Percentiles rank a stretch among this genome's conserved stretches.
These are phyloP conservation scores for Backusella circina DNA, from an alignment of 192 early-diverging fungal genomes.

Conservation along the genomic window DNA sequence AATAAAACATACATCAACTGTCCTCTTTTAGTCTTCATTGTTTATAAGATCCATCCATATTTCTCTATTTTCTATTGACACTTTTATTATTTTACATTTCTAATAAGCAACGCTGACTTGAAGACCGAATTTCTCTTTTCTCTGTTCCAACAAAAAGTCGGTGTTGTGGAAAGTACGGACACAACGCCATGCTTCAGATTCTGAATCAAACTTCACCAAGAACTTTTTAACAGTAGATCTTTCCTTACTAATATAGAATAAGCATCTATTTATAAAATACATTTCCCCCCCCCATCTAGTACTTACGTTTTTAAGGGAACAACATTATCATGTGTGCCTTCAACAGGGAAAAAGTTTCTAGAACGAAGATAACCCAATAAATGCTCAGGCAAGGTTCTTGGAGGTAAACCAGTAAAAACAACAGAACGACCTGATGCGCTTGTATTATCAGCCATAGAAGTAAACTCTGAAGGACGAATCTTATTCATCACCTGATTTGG, in stretches of 20 bases:
- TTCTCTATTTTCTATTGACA: background rate
- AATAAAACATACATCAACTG: background rate
- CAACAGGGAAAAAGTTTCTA: conserved; percentile 25
- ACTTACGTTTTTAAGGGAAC: conserved; percentile 28
- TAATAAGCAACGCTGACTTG: conserved; percentile 13
- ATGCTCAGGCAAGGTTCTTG: conserved; percentile 8
- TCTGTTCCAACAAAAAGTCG: background rate
- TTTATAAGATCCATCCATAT: background rate
- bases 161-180: conserved; percentile 33
- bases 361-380: conserved; percentile 19
- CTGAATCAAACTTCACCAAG: conserved; percentile 30
- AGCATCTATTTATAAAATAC: too few species aligned
- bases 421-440: conserved; percentile 28
- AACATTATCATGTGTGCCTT: conserved; percentile 22
- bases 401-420: conserved; percentile 20
- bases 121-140: background rate
- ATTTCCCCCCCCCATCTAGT: background rate
- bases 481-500: background rate
- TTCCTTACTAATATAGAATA: conserved; percentile 7
- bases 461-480: conserved; percentile 8
- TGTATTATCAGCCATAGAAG: conserved; percentile 9
- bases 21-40: background rate
- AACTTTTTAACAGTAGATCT: conserved; percentile 17
- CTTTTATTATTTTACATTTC: conserved; percentile 6
- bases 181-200: conserved; percentile 35